A percentile compares a stretch with the other conserved stretches of the same genome.
Evolutionary conservation across 2,329 filamentous ascomycete species (phyloP).

Genomic region (Ceratocystis cubensis): DNA sequence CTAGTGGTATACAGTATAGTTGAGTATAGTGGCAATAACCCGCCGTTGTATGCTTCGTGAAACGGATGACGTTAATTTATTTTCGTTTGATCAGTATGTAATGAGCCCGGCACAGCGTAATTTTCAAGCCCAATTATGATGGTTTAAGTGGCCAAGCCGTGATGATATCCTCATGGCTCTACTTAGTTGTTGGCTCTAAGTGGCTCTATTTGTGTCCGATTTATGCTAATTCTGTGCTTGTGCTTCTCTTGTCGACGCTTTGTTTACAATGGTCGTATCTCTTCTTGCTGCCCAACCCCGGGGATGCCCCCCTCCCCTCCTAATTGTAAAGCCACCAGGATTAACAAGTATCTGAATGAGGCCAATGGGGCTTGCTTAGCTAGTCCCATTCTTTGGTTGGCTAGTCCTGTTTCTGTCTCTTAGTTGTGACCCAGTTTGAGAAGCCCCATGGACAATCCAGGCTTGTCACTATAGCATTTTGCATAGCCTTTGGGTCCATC

Average conservation of each 20-base stretch:
- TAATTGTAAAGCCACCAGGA: background rate
- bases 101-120: background rate
- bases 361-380: background rate
- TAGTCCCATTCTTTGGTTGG: background rate
- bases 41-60: background rate
- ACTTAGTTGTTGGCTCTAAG: background rate
- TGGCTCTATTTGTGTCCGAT: background rate
- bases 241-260: background rate
- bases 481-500: constrained; percentile 3
- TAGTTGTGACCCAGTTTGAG: background rate
- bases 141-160: background rate
- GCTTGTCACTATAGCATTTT: background rate
- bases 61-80: background rate
- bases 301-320: background rate
- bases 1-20: background rate
- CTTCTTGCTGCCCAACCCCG: constrained; percentile 7
- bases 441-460: background rate
- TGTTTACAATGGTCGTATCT: background rate
- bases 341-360: background rate
- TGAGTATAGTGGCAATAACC: background rate
- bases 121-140: background rate
- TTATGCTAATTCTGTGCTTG: background rate
- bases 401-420: background rate
- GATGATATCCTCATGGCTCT: background rate
- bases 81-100: background rate